Conservation (phyloP, 345 rosid genomes). For the Dimocarpus longan region DNA sequence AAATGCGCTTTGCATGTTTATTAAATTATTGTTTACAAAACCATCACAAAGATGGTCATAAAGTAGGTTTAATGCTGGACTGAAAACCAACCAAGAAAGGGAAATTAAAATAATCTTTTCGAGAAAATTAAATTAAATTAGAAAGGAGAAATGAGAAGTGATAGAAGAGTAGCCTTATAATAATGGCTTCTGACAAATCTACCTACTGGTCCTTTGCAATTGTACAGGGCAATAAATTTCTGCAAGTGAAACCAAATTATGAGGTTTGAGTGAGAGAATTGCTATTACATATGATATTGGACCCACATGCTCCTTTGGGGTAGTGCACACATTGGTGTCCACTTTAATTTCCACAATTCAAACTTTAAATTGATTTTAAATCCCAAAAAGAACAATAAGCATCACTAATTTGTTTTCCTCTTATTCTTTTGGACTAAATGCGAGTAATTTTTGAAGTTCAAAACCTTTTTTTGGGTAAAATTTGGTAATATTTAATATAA, state of each 20-base stretch:
- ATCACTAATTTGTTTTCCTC: neutral
- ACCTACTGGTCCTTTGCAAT: constrained; percentile 8
- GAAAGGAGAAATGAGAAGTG: neutral
- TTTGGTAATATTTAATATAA: too few species aligned
- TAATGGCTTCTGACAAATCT: constrained; percentile 22
- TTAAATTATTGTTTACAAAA: too few species aligned
- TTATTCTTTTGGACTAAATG: too few species aligned
- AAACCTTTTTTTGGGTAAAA: too few species aligned
- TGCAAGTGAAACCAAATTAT: constrained; percentile 9
- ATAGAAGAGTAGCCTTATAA: neutral
- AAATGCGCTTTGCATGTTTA: too few species aligned
- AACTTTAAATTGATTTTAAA: neutral
- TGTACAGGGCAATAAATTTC: constrained; percentile 6
- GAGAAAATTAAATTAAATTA: neutral
- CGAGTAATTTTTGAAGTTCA: too few species aligned
- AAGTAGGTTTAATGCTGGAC: too few species aligned
- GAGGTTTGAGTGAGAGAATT: constrained; percentile 7
- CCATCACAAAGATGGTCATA: too few species aligned
- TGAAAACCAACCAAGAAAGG: neutral
- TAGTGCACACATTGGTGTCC: neutral
- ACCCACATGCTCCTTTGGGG: constrained; percentile 24
- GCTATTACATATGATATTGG: constrained; percentile 16
- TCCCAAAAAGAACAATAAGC: neutral
- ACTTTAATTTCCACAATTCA: neutral
- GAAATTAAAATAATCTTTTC: neutral